Evolutionary conservation across 371 early-diverging fungal species (phyloP).

Genomic region (Dinochytrium kinnereticum): DNA sequence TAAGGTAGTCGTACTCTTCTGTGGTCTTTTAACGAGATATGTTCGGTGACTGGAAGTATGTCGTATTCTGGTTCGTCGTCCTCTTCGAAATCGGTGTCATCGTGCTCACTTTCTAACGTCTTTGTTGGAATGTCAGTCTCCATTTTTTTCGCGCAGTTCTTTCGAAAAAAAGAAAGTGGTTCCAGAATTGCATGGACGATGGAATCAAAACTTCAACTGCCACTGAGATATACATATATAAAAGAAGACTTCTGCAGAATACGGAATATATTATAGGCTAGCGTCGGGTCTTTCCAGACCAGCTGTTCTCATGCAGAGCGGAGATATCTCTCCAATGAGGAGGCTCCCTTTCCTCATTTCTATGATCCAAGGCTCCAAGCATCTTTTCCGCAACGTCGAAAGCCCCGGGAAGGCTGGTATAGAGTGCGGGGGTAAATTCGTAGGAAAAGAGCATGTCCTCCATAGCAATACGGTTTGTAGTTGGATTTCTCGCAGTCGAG

Average conservation of each 20-base stretch:
- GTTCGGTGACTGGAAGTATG: conserved; percentile 70
- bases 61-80: conserved; percentile 48
- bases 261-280: neutral
- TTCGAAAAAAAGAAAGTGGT: no score
- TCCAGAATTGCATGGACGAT: no score
- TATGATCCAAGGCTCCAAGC: neutral
- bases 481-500: neutral
- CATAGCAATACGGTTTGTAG: neutral
- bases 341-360: neutral
- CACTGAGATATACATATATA: no score
- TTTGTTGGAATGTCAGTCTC: no score
- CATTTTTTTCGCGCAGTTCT: no score
- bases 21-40: conserved; percentile 71
- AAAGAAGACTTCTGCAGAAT: neutral
- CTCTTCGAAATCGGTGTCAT: conserved; percentile 27
- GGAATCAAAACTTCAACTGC: no score
- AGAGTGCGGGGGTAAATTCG: conserved; percentile 16
- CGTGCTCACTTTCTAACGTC: conserved; percentile 18
- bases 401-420: conserved; percentile 1
- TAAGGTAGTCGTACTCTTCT: conserved; percentile 49
- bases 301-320: neutral
- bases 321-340: conserved; percentile 1
- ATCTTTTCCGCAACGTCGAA: conserved; percentile 12
- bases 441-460: conserved; percentile 17
- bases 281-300: neutral